Evolutionary conservation across 257 asterid genomes (phyloP).

Genomic region (Przewalskia tangutica): DNA sequence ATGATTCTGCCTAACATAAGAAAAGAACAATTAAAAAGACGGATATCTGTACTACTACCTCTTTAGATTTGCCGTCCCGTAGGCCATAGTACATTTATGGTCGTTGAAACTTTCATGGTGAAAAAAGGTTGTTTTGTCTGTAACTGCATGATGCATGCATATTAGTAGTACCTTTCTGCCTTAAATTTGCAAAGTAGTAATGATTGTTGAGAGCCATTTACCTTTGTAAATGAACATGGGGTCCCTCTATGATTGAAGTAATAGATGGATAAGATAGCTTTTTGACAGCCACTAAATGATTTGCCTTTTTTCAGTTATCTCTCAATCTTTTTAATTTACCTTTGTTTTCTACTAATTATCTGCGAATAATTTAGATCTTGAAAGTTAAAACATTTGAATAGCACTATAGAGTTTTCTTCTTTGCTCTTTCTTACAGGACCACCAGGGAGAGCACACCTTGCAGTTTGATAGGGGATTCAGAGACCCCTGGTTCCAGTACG

Average conservation of each 20-base stretch:
- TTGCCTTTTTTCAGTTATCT: not conserved
- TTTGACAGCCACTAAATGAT: conserved; percentile 2
- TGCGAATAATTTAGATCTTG: not conserved
- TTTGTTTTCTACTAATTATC: not conserved
- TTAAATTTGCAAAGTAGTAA: conserved; percentile 1
- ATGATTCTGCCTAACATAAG: not conserved
- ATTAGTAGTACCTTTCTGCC: not conserved
- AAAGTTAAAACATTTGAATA: not conserved
- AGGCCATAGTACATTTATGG: not conserved
- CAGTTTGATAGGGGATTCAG: conserved; percentile 18
- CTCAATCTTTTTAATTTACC: not conserved
- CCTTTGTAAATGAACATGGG: conserved; percentile 5
- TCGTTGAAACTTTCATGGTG: not conserved
- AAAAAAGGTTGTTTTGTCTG: not conserved
- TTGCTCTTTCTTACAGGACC: conserved; percentile 10
- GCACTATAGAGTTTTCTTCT: not conserved
- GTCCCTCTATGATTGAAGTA: conserved; percentile 7
- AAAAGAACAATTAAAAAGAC: not conserved
- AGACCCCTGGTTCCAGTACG: conserved; percentile 22
- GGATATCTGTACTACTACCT: not conserved
- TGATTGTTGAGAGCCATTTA: conserved; percentile 8
- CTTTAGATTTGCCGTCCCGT: not conserved
- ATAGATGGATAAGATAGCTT: not conserved
- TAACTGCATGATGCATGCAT: not conserved
- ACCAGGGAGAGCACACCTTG: conserved; percentile 30